Conservation (phyloP, 1,139 yeast species). For the Williopsis jadinii region DNA sequence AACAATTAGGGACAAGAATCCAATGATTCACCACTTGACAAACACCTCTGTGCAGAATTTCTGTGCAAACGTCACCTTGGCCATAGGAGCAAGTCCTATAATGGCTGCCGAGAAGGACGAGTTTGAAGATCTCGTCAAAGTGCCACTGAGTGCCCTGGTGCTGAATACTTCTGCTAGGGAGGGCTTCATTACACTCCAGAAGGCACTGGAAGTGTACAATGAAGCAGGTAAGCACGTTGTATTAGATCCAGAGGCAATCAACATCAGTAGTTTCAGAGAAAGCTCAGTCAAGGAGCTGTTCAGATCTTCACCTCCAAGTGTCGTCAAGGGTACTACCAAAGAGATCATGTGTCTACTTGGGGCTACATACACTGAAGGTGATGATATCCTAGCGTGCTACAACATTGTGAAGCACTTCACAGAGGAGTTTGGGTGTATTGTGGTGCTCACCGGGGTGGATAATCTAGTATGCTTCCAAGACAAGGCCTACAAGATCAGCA, state of each 20-base stretch:
- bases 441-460: conserved; percentile 59
- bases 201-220: conserved; percentile 58
- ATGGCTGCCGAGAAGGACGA: conserved; percentile 78
- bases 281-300: conserved; percentile 42
- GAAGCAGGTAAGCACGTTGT: conserved; percentile 52
- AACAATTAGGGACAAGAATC: conserved; percentile 22
- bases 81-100: conserved; percentile 82
- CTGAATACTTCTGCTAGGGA: conserved; percentile 57
- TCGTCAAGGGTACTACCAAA: conserved; percentile 85
- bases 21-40: conserved; percentile 83
- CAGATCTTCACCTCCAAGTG: conserved; percentile 39
- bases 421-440: conserved; percentile 46
- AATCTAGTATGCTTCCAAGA: conserved; percentile 43
- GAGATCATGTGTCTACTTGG: conserved; percentile 48
- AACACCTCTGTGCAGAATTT: conserved; percentile 85
- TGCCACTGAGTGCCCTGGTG: conserved; percentile 49
- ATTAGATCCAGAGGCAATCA: conserved; percentile 90
- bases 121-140: conserved; percentile 55
- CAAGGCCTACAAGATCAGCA: conserved; percentile 23
- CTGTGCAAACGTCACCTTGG: conserved; percentile 83
- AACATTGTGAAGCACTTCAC: conserved; percentile 44
- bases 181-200: conserved; percentile 32
- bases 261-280: conserved; percentile 62
- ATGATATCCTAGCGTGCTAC: background rate
- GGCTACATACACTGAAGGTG: background rate